Base-by-base conservation (phyloP, 2,329 filamentous ascomycete genomes). In the Tolypocladium sp. region DNA sequence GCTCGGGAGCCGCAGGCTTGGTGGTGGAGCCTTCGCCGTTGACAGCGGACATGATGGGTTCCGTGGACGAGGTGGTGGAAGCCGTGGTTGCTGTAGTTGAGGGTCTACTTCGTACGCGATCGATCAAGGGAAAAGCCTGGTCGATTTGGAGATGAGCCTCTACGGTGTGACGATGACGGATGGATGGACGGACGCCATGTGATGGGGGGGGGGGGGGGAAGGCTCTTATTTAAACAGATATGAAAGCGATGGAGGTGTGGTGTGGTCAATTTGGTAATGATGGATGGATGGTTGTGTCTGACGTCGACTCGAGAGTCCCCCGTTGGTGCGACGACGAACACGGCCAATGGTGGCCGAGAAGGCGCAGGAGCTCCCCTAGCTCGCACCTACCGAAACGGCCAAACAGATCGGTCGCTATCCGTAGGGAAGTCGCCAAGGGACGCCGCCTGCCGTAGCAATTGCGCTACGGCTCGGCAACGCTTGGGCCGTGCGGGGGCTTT, bases 11-110 rank as follows among this genome's bases (percentile, higher is more conserved):
- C 56, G 68, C 62, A 15, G 69, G 67, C 65, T 73, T 71, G 59
- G 67, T 64, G 58, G 70, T 68, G 58, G 67, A 67, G 60, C 66
- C 63, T 58, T 61, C 65, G 58, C 67, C 68, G 61, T 70, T 71
- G n/a, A 56, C 22, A 22, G 56, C 58, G 1, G 64, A 58, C 64
- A 66, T 65, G 49, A 63, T 63, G 60, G 62, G 61, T 30, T 46
- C 44, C 3, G 58, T 58, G 51, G 61, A 63, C n/a, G 63, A 63
- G 37, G 58, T 59, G 30, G 57, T 57, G 56, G 63, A 63, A 41
- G 63, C 55, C 59, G 62, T 61, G 49, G 46, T 59, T 42, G 58
- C 59, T 17, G 38, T 4, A 2, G 40, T 56, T 8, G 55, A 15
- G 38, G 15, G n/a, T n/a, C n/a, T n/a, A n/a, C n/a, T n/a, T n/a